phyloP scores from a whole-genome alignment of 495 filamentous ascomycete species.

The Penicillium coprophilum region DNA sequence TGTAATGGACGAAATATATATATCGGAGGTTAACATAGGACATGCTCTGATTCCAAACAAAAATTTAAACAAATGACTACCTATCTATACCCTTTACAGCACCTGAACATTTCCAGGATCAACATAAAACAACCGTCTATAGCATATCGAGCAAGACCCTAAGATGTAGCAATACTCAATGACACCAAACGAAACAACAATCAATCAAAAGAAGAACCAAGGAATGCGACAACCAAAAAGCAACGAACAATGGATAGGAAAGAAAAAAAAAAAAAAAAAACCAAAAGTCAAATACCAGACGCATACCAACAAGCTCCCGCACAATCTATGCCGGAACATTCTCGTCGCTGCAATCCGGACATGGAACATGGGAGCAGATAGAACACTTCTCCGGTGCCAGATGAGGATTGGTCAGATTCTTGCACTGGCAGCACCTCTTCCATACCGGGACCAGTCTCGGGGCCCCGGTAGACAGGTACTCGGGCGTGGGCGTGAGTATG shows the following conservation, averaged over 20 bases:
- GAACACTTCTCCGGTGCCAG: slow-evolving; percentile 8
- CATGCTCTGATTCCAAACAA: neutral
- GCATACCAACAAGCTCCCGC: neutral
- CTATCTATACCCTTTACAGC: neutral
- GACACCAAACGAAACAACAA: neutral
- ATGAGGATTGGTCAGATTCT: slow-evolving; percentile 2
- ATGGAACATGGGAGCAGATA: slow-evolving; percentile 9
- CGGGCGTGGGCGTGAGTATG: neutral
- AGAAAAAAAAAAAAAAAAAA: neutral
- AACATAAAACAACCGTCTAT: neutral
- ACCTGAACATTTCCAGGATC: neutral
- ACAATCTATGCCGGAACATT: neutral
- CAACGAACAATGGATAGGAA: neutral
- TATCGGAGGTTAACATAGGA: neutral
- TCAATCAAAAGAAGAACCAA: neutral
- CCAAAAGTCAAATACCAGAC: neutral
- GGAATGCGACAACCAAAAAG: neutral
- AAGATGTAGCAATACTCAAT: neutral
- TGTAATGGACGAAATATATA: neutral
- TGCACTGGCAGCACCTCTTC: slow-evolving; percentile 7
- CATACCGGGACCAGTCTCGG: neutral
- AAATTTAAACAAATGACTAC: neutral
- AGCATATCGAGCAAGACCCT: neutral
- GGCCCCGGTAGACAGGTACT: neutral
- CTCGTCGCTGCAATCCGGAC: no score